These are phyloP conservation scores for Lepidium didymum DNA, from an alignment of 345 rosid species.

Conservation along the genomic window DNA sequence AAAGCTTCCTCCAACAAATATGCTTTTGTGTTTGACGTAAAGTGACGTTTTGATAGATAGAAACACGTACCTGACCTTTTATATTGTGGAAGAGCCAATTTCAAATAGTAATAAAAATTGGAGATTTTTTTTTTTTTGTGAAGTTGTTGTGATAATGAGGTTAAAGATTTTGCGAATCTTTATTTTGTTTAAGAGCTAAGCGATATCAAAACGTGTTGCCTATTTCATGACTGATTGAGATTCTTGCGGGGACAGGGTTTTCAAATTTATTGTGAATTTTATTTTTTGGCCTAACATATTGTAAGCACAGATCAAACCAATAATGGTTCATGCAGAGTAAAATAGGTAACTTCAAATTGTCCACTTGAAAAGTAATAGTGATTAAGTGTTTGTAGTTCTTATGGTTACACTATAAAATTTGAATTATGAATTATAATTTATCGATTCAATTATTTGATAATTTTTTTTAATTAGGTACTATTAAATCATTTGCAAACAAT, in stretches of 20 bases:
- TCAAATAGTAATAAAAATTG: background rate
- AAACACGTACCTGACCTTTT: background rate
- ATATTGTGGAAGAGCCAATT: conserved; percentile 8
- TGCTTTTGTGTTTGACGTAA: background rate
- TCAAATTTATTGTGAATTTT: background rate
- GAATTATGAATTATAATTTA: too few relatives aligned
- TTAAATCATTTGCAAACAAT: too few relatives aligned
- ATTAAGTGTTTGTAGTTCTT: too few relatives aligned
- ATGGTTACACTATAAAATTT: too few relatives aligned
- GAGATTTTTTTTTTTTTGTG: too few relatives aligned
- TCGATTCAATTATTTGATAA: too few relatives aligned
- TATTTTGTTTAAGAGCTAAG: background rate
- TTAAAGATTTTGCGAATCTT: conserved; percentile 22
- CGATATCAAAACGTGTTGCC: conserved; percentile 5
- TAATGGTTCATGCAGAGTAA: conserved; percentile 2
- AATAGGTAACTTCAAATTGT: background rate
- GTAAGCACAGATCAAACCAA: background rate
- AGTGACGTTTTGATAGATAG: background rate
- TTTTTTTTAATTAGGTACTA: too few relatives aligned
- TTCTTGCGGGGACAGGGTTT: background rate
- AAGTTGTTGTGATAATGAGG: background rate
- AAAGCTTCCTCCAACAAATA: background rate
- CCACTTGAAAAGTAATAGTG: background rate
- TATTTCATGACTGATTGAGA: conserved; percentile 9
- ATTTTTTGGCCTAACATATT: background rate